Conservation (phyloP, 2,329 filamentous ascomycete genomes). For the Aspergillus floridensis region DNA sequence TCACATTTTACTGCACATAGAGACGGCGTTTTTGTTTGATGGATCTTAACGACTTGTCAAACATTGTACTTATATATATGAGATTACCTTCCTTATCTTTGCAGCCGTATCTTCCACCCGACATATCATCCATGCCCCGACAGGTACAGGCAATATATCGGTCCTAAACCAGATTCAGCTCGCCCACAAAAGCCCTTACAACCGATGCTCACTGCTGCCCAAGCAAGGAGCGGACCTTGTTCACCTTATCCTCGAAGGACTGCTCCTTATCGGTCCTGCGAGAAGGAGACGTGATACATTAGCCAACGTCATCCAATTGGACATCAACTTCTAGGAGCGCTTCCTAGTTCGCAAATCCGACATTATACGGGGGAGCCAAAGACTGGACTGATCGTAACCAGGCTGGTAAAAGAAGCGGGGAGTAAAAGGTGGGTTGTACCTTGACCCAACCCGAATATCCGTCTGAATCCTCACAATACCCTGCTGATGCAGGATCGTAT, state of each 20-base stretch:
- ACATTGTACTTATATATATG: conserved; percentile 1
- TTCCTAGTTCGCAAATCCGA: background rate
- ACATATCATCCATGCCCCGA: background rate
- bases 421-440: conserved; percentile 48
- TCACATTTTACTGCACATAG: background rate
- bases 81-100: background rate
- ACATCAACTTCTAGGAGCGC: no score
- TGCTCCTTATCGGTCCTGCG: conserved; percentile 80
- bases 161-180: background rate
- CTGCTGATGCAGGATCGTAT: conserved; percentile 70
- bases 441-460: conserved; percentile 80
- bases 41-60: conserved; percentile 6
- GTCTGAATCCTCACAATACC: conserved; percentile 83
- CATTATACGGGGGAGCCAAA: background rate
- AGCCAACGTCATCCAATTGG: conserved; percentile 14
- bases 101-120: background rate
- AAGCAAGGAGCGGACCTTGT: conserved; percentile 56
- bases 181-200: background rate
- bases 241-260: conserved; percentile 75
- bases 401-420: background rate
- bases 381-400: conserved; percentile 1
- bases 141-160: background rate
- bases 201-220: conserved; percentile 22
- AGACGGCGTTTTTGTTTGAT: conserved; percentile 7
- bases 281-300: background rate